Conservation (phyloP, 2,329 filamentous ascomycete species). For the Dryadomyces sulphureus region DNA sequence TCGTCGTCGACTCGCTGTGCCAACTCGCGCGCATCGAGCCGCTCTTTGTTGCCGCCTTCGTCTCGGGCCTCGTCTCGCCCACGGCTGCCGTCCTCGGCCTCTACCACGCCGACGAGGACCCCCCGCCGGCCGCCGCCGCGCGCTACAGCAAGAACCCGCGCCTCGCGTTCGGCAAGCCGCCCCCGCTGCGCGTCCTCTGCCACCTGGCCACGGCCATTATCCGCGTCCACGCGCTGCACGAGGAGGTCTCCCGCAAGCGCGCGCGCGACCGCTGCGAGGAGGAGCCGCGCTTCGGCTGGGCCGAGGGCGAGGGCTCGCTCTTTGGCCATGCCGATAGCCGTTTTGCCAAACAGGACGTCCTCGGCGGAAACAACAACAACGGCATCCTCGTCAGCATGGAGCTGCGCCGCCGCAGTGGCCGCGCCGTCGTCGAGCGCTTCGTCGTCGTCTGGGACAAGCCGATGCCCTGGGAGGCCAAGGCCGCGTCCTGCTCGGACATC, state of each 20-base stretch:
- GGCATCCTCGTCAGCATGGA: constrained; percentile 74
- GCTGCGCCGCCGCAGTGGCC: constrained; percentile 67
- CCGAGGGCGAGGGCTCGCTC: constrained; percentile 67
- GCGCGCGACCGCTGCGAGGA: constrained; percentile 61
- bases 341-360: too few relatives aligned
- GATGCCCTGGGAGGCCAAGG: constrained; percentile 5
- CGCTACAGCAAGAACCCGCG: constrained; percentile 21
- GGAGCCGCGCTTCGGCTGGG: constrained; percentile 65
- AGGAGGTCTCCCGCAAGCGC: constrained; percentile 59
- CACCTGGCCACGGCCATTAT: constrained; percentile 87
- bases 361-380: not conserved
- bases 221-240: constrained; percentile 54
- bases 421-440: constrained; percentile 57
- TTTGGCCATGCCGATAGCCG: constrained; percentile 44
- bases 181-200: constrained; percentile 55
- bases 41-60: constrained; percentile 49
- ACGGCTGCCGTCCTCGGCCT: constrained; percentile 58
- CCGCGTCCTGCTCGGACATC: constrained; percentile 18
- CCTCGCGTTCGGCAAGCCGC: constrained; percentile 44
- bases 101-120: constrained; percentile 65
- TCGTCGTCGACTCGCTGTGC: constrained; percentile 72
- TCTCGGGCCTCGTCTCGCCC: constrained; percentile 53
- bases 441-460: constrained; percentile 25
- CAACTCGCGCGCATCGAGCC: constrained; percentile 40
- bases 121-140: not conserved